These are phyloP conservation scores for Alternaria novae-zelandiae DNA, from an alignment of 2,329 filamentous ascomycete species.

Conservation along the genomic window DNA sequence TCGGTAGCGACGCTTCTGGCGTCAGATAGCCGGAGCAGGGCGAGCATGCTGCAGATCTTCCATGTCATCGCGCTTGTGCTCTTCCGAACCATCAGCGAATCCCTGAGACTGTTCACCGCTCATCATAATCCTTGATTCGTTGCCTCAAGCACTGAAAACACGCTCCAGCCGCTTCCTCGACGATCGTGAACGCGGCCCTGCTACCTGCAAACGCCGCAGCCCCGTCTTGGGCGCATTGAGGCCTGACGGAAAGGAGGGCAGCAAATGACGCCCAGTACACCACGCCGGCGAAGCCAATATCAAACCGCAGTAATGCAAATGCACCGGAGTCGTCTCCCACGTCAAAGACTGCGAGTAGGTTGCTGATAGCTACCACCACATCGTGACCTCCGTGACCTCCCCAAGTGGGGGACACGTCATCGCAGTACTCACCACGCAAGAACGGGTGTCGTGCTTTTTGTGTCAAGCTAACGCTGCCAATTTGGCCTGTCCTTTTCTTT, in stretches of 20 bases:
- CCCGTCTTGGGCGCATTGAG: conserved; percentile 38
- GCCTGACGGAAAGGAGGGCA: conserved; percentile 36
- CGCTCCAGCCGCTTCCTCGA: conserved; percentile 16
- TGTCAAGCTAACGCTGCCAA: conserved; percentile 36
- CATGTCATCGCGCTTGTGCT: conserved; percentile 49
- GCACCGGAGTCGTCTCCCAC: not conserved
- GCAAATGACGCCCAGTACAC: conserved; percentile 33
- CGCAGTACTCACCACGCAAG: conserved; percentile 18
- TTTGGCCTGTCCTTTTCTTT: conserved; percentile 36
- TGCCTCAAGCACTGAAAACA: conserved; percentile 31
- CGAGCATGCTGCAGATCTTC: conserved; percentile 50
- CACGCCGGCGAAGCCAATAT: conserved; percentile 25
- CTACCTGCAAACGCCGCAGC: conserved; percentile 34
- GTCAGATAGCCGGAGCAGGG: conserved; percentile 45
- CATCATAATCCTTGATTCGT: conserved; percentile 40
- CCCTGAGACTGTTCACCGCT: conserved; percentile 50
- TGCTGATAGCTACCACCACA: conserved; percentile 13
- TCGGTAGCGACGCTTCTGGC: conserved; percentile 45
- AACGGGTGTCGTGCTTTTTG: conserved; percentile 34
- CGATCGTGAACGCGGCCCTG: conserved; percentile 32
- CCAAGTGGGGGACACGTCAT: conserved; percentile 40
- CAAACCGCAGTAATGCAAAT: conserved; percentile 19
- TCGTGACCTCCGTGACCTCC: not conserved
- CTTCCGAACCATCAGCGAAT: conserved; percentile 40
- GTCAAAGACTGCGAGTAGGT: not conserved